Conservation (phyloP, 345 rosid genomes). For the Clausena lansium region DNA sequence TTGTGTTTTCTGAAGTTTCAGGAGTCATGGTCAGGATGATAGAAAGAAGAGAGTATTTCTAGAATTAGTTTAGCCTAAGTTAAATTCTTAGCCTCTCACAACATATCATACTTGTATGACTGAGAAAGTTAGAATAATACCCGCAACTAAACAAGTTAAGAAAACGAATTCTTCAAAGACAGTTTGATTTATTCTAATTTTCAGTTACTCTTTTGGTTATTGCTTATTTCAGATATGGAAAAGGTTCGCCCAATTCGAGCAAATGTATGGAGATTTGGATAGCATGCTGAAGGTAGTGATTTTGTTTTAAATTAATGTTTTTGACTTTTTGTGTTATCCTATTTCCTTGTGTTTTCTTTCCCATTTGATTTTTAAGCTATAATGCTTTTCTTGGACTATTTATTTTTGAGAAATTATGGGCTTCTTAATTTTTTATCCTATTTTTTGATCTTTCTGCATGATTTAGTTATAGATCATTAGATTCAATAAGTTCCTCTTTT, state of each 20-base stretch:
- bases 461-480: background rate
- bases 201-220: background rate
- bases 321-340: background rate
- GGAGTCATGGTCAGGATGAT: background rate
- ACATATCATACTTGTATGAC: background rate
- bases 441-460: slow-evolving; percentile 1
- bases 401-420: background rate
- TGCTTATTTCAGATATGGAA: slow-evolving; percentile 69
- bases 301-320: background rate
- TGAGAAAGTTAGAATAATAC: background rate
- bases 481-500: background rate
- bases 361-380: background rate
- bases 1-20: background rate
- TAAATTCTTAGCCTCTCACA: background rate
- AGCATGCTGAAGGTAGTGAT: slow-evolving; percentile 80
- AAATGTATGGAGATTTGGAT: slow-evolving; percentile 90
- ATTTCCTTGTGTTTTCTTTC: background rate
- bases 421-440: background rate
- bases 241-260: slow-evolving; percentile 77
- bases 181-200: background rate
- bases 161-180: background rate
- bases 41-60: background rate
- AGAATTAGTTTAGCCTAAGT: background rate
- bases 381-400: background rate
- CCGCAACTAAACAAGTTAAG: background rate